Percentiles rank a stretch among this genome's conserved stretches.
These are phyloP conservation scores for Nasturtium officinale DNA, from an alignment of 345 rosid genomes.

Conservation along the genomic window DNA sequence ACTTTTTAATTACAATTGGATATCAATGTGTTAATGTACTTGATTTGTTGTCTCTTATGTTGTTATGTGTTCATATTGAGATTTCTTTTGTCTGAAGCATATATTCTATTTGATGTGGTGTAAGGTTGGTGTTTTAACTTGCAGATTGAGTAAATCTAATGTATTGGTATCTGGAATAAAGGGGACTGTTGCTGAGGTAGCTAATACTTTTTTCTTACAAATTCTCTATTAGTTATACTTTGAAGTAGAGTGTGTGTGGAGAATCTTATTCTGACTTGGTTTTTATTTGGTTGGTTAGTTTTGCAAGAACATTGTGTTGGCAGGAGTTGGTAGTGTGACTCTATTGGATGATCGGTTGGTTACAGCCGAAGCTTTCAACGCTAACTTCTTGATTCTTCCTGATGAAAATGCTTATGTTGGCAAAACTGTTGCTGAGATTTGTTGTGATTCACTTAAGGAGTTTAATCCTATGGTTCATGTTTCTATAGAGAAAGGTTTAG, in stretches of 20 bases:
- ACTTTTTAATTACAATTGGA: not conserved
- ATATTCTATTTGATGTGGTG: not conserved
- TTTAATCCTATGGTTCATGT: conserved; percentile 95
- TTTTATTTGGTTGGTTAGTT: conserved; percentile 51
- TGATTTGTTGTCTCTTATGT: not conserved
- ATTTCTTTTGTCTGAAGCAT: not conserved
- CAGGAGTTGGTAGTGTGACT: conserved; percentile 94
- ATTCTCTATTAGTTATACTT: not conserved
- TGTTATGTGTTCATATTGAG: not conserved
- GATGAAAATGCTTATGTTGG: conserved; percentile 57
- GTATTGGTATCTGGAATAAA: conserved; percentile 33
- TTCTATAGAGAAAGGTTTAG: conserved; percentile 68
- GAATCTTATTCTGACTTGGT: not conserved
- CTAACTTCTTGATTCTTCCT: conserved; percentile 78
- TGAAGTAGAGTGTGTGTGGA: conserved; percentile 7
- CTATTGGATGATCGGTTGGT: conserved; percentile 72
- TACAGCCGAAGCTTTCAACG: conserved; percentile 57
- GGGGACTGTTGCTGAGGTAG: conserved; percentile 38
- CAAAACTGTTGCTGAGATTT: conserved; percentile 83
- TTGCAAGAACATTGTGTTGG: conserved; percentile 95
- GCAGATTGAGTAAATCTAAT: conserved; percentile 40
- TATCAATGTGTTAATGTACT: not conserved
- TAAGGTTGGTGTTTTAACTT: conserved; percentile 9
- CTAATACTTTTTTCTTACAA: not conserved
- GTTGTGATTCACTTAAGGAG: conserved; percentile 77